A percentile compares a stretch with the other conserved stretches of the same genome.
These are phyloP conservation scores for Hypoxylon sp. DNA, from an alignment of 2,329 filamentous ascomycete species.

Conservation along the genomic window DNA sequence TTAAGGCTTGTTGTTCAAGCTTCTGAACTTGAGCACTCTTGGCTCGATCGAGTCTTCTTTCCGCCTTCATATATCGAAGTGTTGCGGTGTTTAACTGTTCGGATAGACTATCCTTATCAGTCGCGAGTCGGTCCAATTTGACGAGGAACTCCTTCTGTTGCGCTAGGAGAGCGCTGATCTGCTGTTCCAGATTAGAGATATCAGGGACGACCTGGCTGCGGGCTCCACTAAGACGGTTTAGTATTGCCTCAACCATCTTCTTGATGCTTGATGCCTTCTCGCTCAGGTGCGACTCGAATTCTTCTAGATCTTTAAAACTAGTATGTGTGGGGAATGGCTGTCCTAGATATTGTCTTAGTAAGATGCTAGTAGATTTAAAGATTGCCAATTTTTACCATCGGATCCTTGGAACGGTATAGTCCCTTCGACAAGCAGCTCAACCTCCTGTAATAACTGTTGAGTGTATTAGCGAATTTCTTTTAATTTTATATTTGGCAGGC, in stretches of 20 bases:
- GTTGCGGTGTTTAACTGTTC: slow-evolving; percentile 91
- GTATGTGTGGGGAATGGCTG: slow-evolving; percentile 71
- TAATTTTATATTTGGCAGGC: background rate
- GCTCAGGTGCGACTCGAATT: slow-evolving; percentile 87
- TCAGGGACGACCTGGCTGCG: slow-evolving; percentile 75
- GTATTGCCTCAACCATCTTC: slow-evolving; percentile 78
- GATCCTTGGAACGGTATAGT: slow-evolving; percentile 61
- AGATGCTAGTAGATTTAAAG: slow-evolving; percentile 4
- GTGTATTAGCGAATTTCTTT: slow-evolving; percentile 34
- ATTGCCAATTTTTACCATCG: slow-evolving; percentile 57
- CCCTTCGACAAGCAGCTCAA: slow-evolving; percentile 71
- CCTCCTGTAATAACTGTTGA: slow-evolving; percentile 73
- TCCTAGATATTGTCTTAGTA: slow-evolving; percentile 59
- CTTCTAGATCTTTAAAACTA: slow-evolving; percentile 73
- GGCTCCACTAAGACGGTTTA: slow-evolving; percentile 67
- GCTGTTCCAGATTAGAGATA: slow-evolving; percentile 78
- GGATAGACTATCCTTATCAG: slow-evolving; percentile 87
- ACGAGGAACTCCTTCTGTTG: slow-evolving; percentile 85
- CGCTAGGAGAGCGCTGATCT: slow-evolving; percentile 81
- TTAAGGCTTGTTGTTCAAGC: slow-evolving; percentile 88
- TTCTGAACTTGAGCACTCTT: slow-evolving; percentile 93
- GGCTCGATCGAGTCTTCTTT: slow-evolving; percentile 91
- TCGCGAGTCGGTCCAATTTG: slow-evolving; percentile 80
- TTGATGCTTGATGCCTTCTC: slow-evolving; percentile 83
- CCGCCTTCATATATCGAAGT: slow-evolving; percentile 91